Conservation (phyloP, 1,139 yeast genomes). For the Kodamaea sp. region DNA sequence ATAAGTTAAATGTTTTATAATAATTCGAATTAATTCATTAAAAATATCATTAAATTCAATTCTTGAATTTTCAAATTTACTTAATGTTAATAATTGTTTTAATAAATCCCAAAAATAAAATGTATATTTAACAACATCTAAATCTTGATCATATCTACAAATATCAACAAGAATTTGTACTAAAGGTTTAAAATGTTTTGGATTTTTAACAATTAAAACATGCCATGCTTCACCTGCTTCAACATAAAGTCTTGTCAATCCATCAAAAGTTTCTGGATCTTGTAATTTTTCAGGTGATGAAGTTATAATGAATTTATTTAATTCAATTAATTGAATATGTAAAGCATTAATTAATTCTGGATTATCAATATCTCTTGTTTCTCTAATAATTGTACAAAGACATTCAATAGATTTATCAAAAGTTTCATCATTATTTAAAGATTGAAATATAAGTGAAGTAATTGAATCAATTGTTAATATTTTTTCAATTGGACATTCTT, state of each 20-base stretch:
- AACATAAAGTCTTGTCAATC: constrained; percentile 73
- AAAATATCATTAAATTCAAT: constrained; percentile 58
- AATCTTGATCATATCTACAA: constrained; percentile 64
- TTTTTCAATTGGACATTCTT: constrained; percentile 71
- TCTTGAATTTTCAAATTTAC: constrained; percentile 61
- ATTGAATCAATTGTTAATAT: constrained; percentile 60
- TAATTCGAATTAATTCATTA: constrained; percentile 58
- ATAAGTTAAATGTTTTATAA: constrained; percentile 71
- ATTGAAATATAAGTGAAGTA: constrained; percentile 64
- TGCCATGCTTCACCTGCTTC: constrained; percentile 98
- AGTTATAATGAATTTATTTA: constrained; percentile 47
- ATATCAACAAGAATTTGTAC: constrained; percentile 71
- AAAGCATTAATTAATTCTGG: constrained; percentile 61
- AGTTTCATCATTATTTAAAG: constrained; percentile 59
- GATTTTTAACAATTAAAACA: constrained; percentile 72
- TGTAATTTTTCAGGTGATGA: constrained; percentile 37
- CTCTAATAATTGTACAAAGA: constrained; percentile 70
- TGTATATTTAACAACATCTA: constrained; percentile 86
- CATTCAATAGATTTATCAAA: constrained; percentile 91
- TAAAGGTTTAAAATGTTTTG: constrained; percentile 66
- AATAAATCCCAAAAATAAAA: constrained; percentile 89
- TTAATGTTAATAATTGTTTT: constrained; percentile 65
- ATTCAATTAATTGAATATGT: constrained; percentile 60
- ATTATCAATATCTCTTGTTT: constrained; percentile 73
- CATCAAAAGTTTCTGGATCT: constrained; percentile 69